Percentiles rank a stretch among this genome's conserved stretches.
Conservation (phyloP, 805 yeast species). For the Candida namnaoensis region DNA sequence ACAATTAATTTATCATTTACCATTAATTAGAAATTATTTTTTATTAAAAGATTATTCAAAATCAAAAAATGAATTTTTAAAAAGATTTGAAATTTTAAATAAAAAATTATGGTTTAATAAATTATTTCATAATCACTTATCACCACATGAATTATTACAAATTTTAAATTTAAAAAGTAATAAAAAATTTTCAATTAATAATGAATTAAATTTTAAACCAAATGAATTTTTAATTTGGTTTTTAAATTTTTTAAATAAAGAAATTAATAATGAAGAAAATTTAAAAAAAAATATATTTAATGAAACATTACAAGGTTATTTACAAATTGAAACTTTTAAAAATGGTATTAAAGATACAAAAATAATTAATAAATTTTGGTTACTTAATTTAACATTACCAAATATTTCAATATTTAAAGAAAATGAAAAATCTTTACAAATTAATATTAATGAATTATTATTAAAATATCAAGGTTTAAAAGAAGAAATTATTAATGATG, state of each 20-base stretch:
- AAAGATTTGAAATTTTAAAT: conserved; percentile 34
- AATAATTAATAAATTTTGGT: conserved; percentile 33
- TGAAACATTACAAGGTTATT: conserved; percentile 43
- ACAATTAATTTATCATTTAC: conserved; percentile 46
- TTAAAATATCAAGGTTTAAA: conserved; percentile 26
- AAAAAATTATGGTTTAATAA: conserved; percentile 59
- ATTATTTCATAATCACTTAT: conserved; percentile 51
- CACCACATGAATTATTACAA: conserved; percentile 60
- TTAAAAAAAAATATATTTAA: conserved; percentile 20
- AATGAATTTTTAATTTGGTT: conserved; percentile 53
- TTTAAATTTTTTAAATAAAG: conserved; percentile 35
- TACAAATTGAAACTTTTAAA: conserved; percentile 25
- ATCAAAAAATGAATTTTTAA: conserved; percentile 26
- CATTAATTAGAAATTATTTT: conserved; percentile 37
- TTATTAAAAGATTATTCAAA: conserved; percentile 19
- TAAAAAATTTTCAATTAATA: conserved; percentile 29
- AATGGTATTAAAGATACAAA: conserved; percentile 4
- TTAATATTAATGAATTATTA: conserved; percentile 34
- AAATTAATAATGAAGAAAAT: conserved; percentile 10
- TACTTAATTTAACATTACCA: conserved; percentile 54
- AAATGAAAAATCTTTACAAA: conserved; percentile 46
- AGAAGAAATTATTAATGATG: conserved; percentile 24
- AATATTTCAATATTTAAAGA: conserved; percentile 45
- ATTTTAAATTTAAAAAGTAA: conserved; percentile 34
- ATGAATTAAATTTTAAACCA: conserved; percentile 35